A percentile compares a stretch with the other conserved stretches of the same genome.
Evolutionary conservation across 257 asterid genomes (phyloP).

Genomic region (Petrea volubilis): DNA sequence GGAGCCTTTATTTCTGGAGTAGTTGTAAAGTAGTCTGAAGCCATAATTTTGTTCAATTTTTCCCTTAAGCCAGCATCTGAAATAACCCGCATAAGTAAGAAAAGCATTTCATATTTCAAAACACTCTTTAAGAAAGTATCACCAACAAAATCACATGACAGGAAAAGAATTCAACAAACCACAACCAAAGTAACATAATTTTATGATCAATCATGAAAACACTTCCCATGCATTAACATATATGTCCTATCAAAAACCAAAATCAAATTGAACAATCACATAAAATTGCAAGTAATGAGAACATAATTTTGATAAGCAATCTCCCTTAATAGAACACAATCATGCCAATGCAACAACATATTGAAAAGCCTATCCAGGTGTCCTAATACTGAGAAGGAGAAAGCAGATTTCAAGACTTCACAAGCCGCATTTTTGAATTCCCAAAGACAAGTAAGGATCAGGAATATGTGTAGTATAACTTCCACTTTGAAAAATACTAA

Average conservation of each 20-base stretch:
- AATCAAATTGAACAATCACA: neutral
- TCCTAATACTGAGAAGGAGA: neutral
- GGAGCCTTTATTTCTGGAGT: constrained; percentile 61
- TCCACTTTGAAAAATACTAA: neutral
- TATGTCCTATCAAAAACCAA: neutral
- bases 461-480: neutral
- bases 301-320: neutral
- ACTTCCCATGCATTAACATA: no score
- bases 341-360: neutral
- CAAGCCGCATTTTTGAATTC: neutral
- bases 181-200: neutral
- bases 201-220: neutral
- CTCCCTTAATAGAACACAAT: neutral
- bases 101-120: constrained; percentile 3
- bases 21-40: constrained; percentile 55
- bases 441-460: neutral
- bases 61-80: constrained; percentile 60
- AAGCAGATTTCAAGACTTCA: neutral
- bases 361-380: neutral
- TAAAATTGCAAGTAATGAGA: neutral
- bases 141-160: neutral
- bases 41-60: constrained; percentile 64
- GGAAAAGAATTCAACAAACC: neutral
- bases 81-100: constrained; percentile 6
- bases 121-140: neutral